phyloP scores from a whole-genome alignment of 2,329 filamentous ascomycete species.

The Aurifilum marmelostoma region DNA sequence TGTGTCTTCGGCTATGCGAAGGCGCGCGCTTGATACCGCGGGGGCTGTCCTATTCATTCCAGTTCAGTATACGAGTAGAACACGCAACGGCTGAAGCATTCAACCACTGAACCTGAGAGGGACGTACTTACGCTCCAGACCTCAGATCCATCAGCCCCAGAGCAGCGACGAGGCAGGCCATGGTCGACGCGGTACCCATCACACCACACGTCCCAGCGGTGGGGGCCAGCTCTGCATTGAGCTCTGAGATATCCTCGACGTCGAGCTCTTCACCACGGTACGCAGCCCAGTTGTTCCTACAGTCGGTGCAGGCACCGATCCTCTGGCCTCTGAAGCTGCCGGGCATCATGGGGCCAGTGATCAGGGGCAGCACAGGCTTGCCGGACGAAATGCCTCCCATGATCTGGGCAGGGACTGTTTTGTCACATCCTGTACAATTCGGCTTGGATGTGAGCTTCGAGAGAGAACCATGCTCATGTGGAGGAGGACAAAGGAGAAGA shows the following conservation, averaged over 20 bases:
- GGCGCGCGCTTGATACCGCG: slow-evolving; percentile 75
- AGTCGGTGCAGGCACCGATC: slow-evolving; percentile 76
- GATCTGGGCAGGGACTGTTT: slow-evolving; percentile 72
- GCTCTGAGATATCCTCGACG: slow-evolving; percentile 69
- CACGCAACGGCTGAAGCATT: no score
- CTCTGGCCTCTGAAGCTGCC: slow-evolving; percentile 66
- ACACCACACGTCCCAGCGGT: slow-evolving; percentile 83
- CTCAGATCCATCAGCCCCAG: slow-evolving; percentile 77
- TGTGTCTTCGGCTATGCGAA: slow-evolving; percentile 79
- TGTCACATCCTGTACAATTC: slow-evolving; percentile 64
- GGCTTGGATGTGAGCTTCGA: neutral
- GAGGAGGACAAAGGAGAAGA: neutral
- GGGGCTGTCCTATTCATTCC: slow-evolving; percentile 59
- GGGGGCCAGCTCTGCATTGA: slow-evolving; percentile 75
- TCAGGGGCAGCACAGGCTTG: slow-evolving; percentile 69
- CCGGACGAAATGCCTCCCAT: slow-evolving; percentile 79
- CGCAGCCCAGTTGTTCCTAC: slow-evolving; percentile 72
- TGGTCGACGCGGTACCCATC: slow-evolving; percentile 91
- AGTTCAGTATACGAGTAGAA: neutral
- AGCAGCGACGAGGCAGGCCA: slow-evolving; percentile 82
- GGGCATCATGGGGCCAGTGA: slow-evolving; percentile 77
- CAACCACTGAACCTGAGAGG: neutral
- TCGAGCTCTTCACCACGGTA: slow-evolving; percentile 69
- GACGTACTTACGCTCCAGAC: slow-evolving; percentile 49
- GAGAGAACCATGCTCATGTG: neutral